Base-by-base conservation (phyloP, 371 early-diverging fungal species). In the Mortierella sp. region DNA sequence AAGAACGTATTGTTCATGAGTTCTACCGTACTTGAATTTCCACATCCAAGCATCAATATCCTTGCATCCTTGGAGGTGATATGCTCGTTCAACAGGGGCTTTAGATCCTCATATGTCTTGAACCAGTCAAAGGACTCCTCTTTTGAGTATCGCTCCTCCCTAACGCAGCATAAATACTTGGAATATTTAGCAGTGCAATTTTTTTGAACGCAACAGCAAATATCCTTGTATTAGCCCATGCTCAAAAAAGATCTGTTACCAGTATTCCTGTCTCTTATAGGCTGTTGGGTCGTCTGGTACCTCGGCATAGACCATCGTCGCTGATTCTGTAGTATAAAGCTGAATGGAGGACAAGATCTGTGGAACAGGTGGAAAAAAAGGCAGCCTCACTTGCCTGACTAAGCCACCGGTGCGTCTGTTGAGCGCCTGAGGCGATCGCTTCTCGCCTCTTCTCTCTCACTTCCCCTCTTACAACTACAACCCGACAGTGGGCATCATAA, bases 81-180 rank as follows among this genome's bases (percentile, higher is more conserved):
- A 15, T 81, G 76, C 64, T 83, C 64, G 52, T 80, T 80, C 26
- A 94, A 60, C 26, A 90, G 67, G 21, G 87, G 87, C 70, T 88
- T 83, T 46, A 94, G 70, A 21, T 92, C 94, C 27, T 80, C 82
- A 72, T 90, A 94, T 19, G 90, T 90, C 79, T 94, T 94, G 83
- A 93, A 94, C 94, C 94, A 94, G 86, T 94, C 94, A 78, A 92
- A 94, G 5, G 87, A 85, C 23, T 81, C 81, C n/a, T 81, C 82
- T 4, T 82, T 50, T 47, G 80, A 67, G 51, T 89, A 86, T 56
- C 87, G 57, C 65, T 70, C 69, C 53, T 86, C 67, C 60, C 41
- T 64, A 56, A 19, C 15, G 31, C 30, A 34, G 47, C 15, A 23
- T 27, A 42, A 32, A 4, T 4, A 1, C 11, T 41, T 6, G 30